Conservation (phyloP, 176 grass and related monocot genomes). For the Carex myosuroides region DNA sequence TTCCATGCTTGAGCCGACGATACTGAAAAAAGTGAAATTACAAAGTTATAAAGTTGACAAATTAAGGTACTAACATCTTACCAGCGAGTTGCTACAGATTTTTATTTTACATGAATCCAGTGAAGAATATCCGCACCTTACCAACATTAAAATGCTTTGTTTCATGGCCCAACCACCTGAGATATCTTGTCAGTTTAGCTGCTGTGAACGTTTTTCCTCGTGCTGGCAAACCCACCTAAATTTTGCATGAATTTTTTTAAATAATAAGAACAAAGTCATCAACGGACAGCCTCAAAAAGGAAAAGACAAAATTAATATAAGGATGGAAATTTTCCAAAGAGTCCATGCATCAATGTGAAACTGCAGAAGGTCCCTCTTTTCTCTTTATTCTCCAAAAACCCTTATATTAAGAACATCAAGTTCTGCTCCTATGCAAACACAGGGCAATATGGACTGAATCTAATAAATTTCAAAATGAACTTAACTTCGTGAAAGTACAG, state of each 20-base stretch:
- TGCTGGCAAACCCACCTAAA: constrained; percentile 90
- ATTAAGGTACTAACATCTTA: background rate
- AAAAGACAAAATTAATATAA: background rate
- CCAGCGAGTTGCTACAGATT: background rate
- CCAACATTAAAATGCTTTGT: constrained; percentile 99
- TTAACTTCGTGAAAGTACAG: background rate
- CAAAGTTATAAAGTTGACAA: constrained; percentile 7
- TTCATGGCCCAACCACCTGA: constrained; percentile 97
- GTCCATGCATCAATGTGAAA: background rate
- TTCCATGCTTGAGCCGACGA: constrained; percentile 91
- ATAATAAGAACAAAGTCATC: background rate
- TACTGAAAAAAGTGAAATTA: constrained; percentile 57
- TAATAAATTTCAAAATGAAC: background rate
- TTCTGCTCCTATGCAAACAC: background rate
- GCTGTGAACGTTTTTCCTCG: constrained; percentile 98
- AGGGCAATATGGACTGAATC: background rate
- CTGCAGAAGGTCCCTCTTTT: background rate
- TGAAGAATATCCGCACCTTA: constrained; percentile 59
- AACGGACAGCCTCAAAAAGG: background rate
- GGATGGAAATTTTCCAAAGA: background rate
- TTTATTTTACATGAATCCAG: constrained; percentile 3
- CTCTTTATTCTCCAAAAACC: background rate
- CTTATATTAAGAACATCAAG: background rate
- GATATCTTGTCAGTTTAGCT: constrained; percentile 95
- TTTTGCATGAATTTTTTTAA: constrained; percentile 21